Evolutionary conservation across 2,329 filamentous ascomycete genomes (phyloP), one percentile per base, ranked within the genome.

Genomic region (Penicillium sp.): DNA sequence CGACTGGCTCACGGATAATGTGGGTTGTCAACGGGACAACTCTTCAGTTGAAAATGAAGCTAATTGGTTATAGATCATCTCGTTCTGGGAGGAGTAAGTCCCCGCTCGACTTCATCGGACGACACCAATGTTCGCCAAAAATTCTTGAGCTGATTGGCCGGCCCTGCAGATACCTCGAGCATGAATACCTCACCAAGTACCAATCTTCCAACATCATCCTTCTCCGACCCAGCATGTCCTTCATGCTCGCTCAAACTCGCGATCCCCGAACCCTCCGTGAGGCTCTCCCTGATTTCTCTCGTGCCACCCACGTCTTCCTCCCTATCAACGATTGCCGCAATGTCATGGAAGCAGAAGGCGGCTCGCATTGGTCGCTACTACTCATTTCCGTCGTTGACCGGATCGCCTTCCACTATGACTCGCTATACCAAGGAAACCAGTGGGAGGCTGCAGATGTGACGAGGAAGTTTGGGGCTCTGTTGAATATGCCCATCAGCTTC

Each of bases 1-100:
- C 75, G 95, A 97, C 80, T 99, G 95, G 95, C 82, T 99, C 52
- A 97, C 93, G 44, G 95, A 99, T 74, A 97, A 96, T 79, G 90
- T 93, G 80, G 64, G 84, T 77, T 43, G 43, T 27, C 33, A 16
- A 6, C 22, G 19, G 11, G 29, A 26, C 14, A 47, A 46, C 26
- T 45, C 52, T 35, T 21, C 54, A 33, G 44, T 52, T 58, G 29
- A 53, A 22, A 52, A 49, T 33, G 67, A 72, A 62, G 65, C 63
- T 67, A 58, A 74, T 52, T 33, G 33, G 44, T 65, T 50, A 46
- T 65, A 93, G 90, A 93, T 92, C 67, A 98, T 99, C 64, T 89
- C 91, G 50, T 98, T 99, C 73, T 99, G 95, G 93, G 90, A 98
- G 83, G 93, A 98, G 83, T 96, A 86, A 67, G 79, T 75, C 39